phyloP scores from a whole-genome alignment of 768 basidiomycete species.

The Neoboletus subvelutipes region DNA sequence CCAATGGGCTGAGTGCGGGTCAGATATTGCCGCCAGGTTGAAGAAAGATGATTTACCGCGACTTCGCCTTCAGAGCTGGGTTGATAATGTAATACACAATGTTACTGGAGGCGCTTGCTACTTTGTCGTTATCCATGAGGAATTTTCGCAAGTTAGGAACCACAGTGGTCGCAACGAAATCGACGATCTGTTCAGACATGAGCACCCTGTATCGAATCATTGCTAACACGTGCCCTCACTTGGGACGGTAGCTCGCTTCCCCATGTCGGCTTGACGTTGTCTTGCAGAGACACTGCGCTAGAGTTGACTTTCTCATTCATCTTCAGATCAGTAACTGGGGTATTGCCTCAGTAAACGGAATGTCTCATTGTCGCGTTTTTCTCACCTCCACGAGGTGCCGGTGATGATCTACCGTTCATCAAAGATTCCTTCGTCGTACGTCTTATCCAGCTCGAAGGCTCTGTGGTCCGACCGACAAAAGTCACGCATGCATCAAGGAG shows the following conservation, averaged over 20 bases:
- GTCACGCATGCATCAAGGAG: slow-evolving; percentile 77
- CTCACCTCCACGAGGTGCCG: slow-evolving; percentile 55
- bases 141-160: slow-evolving; percentile 78
- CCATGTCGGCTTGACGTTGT: slow-evolving; percentile 28
- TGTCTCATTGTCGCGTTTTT: neutral
- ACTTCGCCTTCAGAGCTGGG: slow-evolving; percentile 75
- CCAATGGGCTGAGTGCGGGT: slow-evolving; percentile 60
- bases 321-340: slow-evolving; percentile 38
- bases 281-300: slow-evolving; percentile 41
- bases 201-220: neutral
- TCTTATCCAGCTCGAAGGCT: slow-evolving; percentile 79
- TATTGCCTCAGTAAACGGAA: slow-evolving; percentile 1
- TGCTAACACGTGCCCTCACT: slow-evolving; percentile 24
- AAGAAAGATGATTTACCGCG: slow-evolving; percentile 48
- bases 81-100: slow-evolving; percentile 82
- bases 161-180: slow-evolving; percentile 65
- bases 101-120: slow-evolving; percentile 74
- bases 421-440: slow-evolving; percentile 63
- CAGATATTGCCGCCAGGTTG: neutral
- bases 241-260: slow-evolving; percentile 31
- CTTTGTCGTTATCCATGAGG: slow-evolving; percentile 81
- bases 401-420: slow-evolving; percentile 73
- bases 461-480: slow-evolving; percentile 69
- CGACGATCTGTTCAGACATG: slow-evolving; percentile 54
- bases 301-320: slow-evolving; percentile 62